These are phyloP conservation scores for Neonectria sp. DNA, from an alignment of 2,329 filamentous ascomycete genomes.

Conservation along the genomic window DNA sequence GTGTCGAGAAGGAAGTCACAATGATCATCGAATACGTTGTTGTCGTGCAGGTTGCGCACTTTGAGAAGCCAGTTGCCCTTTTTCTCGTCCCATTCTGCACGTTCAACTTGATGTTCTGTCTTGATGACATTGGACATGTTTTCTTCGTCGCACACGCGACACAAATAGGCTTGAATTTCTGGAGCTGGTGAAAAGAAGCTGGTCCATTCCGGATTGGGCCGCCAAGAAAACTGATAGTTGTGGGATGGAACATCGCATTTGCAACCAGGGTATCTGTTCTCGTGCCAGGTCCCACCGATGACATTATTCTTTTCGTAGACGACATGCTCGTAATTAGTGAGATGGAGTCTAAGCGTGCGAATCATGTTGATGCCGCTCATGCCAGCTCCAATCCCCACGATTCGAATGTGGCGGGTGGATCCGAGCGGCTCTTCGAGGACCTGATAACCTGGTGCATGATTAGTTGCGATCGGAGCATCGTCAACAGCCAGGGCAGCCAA, in stretches of 20 bases:
- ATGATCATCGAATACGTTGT: slow-evolving; percentile 12
- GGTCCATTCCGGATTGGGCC: slow-evolving; percentile 21
- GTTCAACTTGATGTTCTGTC: slow-evolving; percentile 10
- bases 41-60: slow-evolving; percentile 6
- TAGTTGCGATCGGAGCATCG: neutral
- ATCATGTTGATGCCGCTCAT: slow-evolving; percentile 29
- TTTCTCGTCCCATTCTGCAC: slow-evolving; percentile 20
- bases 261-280: slow-evolving; percentile 32
- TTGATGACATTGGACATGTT: slow-evolving; percentile 18
- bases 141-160: slow-evolving; percentile 21
- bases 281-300: slow-evolving; percentile 30
- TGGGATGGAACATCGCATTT: slow-evolving; percentile 31
- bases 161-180: slow-evolving; percentile 25
- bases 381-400: slow-evolving; percentile 25
- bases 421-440: slow-evolving; percentile 12
- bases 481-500: neutral
- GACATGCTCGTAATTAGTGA: slow-evolving; percentile 21
- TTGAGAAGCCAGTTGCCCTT: slow-evolving; percentile 11
- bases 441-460: neutral
- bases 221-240: slow-evolving; percentile 34
- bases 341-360: slow-evolving; percentile 15
- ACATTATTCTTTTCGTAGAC: slow-evolving; percentile 31
- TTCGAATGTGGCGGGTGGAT: neutral
- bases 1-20: slow-evolving; percentile 24
- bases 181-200: slow-evolving; percentile 23